Evolutionary conservation across 805 yeast genomes (phyloP).

Genomic region (Yamadazyma insecticola): DNA sequence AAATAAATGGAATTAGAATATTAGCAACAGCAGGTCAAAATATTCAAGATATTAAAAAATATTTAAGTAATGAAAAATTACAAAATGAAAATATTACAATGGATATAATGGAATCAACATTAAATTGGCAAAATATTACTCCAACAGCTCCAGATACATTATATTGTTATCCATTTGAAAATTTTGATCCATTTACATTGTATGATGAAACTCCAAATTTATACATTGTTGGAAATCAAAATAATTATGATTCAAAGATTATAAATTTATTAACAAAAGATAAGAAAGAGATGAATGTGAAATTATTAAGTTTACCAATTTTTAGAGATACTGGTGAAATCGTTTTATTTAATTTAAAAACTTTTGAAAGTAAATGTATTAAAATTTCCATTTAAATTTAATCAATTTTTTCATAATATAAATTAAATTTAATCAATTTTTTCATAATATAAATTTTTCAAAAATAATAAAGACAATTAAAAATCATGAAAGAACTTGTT

Average conservation of each 20-base stretch:
- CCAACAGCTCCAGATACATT: conserved; percentile 97
- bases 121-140: conserved; percentile 80
- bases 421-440: too few species aligned
- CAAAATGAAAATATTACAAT: conserved; percentile 37
- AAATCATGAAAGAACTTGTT: too few species aligned
- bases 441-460: too few species aligned
- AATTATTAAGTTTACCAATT: conserved; percentile 64
- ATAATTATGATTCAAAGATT: conserved; percentile 46
- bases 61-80: conserved; percentile 34
- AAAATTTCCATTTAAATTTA: conserved; percentile 13
- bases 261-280: conserved; percentile 11
- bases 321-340: conserved; percentile 60
- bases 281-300: conserved; percentile 27
- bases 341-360: conserved; percentile 17
- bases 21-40: conserved; percentile 85
- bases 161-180: conserved; percentile 79
- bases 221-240: conserved; percentile 83
- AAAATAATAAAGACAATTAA: too few species aligned
- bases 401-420: too few species aligned
- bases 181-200: conserved; percentile 77
- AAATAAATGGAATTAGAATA: conserved; percentile 46
- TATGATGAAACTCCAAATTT: conserved; percentile 73
- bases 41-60: conserved; percentile 70
- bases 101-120: conserved; percentile 52
- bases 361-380: conserved; percentile 46